phyloP scores from a whole-genome alignment of 2,329 filamentous ascomycete species.

The Xylaria multiplex region DNA sequence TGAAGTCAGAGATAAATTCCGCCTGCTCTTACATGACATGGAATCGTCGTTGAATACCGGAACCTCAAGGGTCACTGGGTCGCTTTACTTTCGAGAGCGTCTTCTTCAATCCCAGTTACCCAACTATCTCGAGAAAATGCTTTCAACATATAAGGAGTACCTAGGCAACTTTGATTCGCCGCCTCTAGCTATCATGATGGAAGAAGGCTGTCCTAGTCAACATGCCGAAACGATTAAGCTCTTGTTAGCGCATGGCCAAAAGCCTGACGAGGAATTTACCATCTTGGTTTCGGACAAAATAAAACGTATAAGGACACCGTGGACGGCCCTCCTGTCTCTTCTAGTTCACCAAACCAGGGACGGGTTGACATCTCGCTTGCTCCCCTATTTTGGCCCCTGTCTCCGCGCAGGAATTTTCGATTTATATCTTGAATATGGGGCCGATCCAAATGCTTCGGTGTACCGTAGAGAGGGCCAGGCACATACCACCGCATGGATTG shows the following conservation, averaged over 20 bases:
- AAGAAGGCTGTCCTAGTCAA: slow-evolving; percentile 26
- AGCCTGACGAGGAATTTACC: slow-evolving; percentile 19
- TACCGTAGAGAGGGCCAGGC: slow-evolving; percentile 25
- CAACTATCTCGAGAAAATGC: slow-evolving; percentile 27
- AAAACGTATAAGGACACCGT: slow-evolving; percentile 17
- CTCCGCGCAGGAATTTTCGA: slow-evolving; percentile 26
- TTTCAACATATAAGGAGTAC: slow-evolving; percentile 10
- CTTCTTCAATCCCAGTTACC: slow-evolving; percentile 29
- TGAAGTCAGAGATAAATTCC: slow-evolving; percentile 20
- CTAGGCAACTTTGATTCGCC: slow-evolving; percentile 22
- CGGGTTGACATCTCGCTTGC: slow-evolving; percentile 26
- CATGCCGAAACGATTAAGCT: slow-evolving; percentile 27
- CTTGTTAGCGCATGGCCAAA: slow-evolving; percentile 21
- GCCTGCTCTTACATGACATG: slow-evolving; percentile 19
- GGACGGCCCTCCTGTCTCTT: slow-evolving; percentile 21
- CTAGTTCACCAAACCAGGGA: slow-evolving; percentile 27
- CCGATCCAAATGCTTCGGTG: slow-evolving; percentile 24
- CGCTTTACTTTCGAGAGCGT: slow-evolving; percentile 26
- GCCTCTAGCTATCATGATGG: slow-evolving; percentile 20
- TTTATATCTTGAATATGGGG: slow-evolving; percentile 16
- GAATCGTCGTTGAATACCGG: slow-evolving; percentile 14
- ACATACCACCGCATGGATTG: slow-evolving; percentile 29
- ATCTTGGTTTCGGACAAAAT: background rate
- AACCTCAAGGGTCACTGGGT: background rate
- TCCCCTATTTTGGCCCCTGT: slow-evolving; percentile 22